phyloP scores from a whole-genome alignment of 768 basidiomycete species.

The Hericium coralloides region DNA sequence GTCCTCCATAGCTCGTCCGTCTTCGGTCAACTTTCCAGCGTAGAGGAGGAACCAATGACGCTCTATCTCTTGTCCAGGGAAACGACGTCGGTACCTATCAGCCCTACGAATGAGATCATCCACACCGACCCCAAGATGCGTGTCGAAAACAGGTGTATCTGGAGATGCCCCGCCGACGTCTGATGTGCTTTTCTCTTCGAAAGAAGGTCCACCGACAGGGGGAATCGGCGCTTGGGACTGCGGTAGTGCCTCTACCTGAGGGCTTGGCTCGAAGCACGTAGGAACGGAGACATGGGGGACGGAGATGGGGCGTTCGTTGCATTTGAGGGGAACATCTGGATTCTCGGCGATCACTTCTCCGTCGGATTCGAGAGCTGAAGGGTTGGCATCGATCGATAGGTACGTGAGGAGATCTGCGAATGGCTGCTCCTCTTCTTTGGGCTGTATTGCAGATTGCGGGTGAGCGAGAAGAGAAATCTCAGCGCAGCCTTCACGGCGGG shows the following conservation, averaged over 20 bases:
- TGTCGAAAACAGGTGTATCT: slow-evolving; percentile 45
- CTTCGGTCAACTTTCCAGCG: slow-evolving; percentile 53
- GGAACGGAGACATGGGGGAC: too few species aligned
- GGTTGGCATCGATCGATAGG: too few species aligned
- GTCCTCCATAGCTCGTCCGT: slow-evolving; percentile 48
- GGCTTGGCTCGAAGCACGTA: too few species aligned
- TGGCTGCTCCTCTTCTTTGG: not conserved
- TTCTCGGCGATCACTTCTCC: not conserved
- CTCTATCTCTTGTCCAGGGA: slow-evolving; percentile 52
- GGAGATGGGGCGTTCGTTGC: not conserved
- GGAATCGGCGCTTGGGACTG: not conserved
- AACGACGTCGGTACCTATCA: slow-evolving; percentile 40
- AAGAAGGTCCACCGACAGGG: not conserved
- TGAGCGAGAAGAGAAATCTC: not conserved
- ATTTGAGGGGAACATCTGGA: not conserved
- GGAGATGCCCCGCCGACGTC: slow-evolving; percentile 1
- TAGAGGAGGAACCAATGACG: slow-evolving; percentile 58
- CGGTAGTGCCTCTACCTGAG: not conserved
- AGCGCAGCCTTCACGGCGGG: too few species aligned
- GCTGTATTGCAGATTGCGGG: not conserved
- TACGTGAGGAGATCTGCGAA: not conserved
- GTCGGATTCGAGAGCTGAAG: not conserved
- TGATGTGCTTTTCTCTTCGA: not conserved
- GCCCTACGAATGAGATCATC: slow-evolving; percentile 47
- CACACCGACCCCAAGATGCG: slow-evolving; percentile 51